A percentile compares a stretch with the other conserved stretches of the same genome.
These are phyloP conservation scores for Pseudonitzschia delicatissima DNA, from an alignment of 108 stramenopile species.

Conservation along the genomic window DNA sequence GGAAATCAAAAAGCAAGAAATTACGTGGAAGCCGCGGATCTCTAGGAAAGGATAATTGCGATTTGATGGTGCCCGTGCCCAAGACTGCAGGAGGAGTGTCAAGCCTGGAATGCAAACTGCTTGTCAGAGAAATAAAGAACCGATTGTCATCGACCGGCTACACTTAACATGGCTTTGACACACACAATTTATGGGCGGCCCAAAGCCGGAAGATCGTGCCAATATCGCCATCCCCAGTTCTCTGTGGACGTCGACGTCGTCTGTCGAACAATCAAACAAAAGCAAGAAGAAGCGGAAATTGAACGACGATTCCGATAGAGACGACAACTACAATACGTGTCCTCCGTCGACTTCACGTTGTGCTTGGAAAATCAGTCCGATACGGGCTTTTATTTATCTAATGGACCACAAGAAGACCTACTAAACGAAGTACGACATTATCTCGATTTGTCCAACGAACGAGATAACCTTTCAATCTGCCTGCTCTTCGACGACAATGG, in stretches of 20 bases:
- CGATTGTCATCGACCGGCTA: constrained; percentile 44
- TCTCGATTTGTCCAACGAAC: constrained; percentile 68
- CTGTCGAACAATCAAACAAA: not conserved
- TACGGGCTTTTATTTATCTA: constrained; percentile 34
- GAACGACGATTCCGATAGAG: not conserved
- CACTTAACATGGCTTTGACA: constrained; percentile 49
- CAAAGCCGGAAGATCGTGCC: constrained; percentile 48
- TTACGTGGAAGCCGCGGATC: constrained; percentile 30
- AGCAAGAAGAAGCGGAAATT: constrained; percentile 3
- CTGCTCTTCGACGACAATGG: constrained; percentile 43
- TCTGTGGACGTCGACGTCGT: constrained; percentile 6
- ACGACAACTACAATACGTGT: constrained; percentile 16
- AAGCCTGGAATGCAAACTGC: constrained; percentile 8
- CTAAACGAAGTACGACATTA: constrained; percentile 62
- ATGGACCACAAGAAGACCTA: constrained; percentile 18
- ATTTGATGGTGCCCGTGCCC: constrained; percentile 37
- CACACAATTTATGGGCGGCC: constrained; percentile 65
- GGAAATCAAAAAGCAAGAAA: constrained; percentile 1
- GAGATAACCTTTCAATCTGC: constrained; percentile 60
- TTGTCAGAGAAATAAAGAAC: constrained; percentile 23
- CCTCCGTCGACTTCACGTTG: constrained; percentile 57
- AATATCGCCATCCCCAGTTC: constrained; percentile 38
- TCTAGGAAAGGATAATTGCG: constrained; percentile 10
- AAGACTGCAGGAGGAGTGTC: not conserved
- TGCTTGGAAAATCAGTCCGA: constrained; percentile 71